Evolutionary conservation across 177 flowering plant genomes (phyloP).

Genomic region (Vitis hybrid): DNA sequence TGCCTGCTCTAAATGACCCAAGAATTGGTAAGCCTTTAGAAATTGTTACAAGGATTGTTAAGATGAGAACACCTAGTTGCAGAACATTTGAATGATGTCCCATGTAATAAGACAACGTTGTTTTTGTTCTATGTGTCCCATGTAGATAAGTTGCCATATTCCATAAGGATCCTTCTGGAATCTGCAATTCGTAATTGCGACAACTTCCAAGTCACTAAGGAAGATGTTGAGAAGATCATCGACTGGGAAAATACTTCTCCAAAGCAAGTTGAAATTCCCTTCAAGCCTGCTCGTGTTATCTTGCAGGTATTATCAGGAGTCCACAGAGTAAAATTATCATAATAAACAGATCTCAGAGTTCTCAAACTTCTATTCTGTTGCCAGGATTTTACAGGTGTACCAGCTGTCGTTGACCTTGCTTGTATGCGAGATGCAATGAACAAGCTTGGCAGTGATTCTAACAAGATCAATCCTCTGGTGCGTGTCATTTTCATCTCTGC

Average conservation of each 20-base stretch:
- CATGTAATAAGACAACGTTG: neutral
- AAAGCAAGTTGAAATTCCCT: constrained; percentile 86
- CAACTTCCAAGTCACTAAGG: constrained; percentile 82
- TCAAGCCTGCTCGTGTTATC: constrained; percentile 87
- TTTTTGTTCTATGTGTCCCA: neutral
- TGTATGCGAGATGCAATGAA: constrained; percentile 98
- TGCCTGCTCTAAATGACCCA: constrained; percentile 76
- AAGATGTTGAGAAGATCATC: constrained; percentile 90
- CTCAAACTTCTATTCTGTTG: constrained; percentile 2
- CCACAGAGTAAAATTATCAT: neutral
- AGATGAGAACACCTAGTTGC: neutral
- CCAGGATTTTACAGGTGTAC: constrained; percentile 98
- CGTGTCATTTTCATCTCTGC: constrained; percentile 4
- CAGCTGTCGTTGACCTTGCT: constrained; percentile 98
- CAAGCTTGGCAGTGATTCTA: constrained; percentile 86
- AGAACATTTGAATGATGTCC: neutral
- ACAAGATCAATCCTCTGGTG: constrained; percentile 97
- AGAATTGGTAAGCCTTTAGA: constrained; percentile 53
- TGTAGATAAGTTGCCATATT: constrained; percentile 73
- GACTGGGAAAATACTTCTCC: constrained; percentile 88
- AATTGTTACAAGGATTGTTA: neutral
- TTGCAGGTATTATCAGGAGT: constrained; percentile 49
- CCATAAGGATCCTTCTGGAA: constrained; percentile 77
- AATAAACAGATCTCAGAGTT: neutral
- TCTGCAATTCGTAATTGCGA: constrained; percentile 89